Conservation (phyloP, 2,329 filamentous ascomycete species). For the Dactylellina parvicollis region DNA sequence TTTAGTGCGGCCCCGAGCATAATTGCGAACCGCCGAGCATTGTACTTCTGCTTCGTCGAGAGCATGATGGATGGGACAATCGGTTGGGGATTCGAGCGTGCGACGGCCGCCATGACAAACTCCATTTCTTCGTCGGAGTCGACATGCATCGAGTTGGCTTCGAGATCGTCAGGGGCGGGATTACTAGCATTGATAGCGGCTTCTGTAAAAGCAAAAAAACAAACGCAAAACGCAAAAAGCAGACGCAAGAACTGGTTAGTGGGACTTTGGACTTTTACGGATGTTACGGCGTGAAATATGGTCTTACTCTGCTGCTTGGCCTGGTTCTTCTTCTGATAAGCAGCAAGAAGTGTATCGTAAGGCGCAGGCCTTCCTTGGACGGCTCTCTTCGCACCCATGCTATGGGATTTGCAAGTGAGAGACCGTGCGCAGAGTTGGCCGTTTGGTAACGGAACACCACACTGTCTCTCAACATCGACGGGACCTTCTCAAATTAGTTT, state of each 20-base stretch:
- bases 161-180: slow-evolving; percentile 84
- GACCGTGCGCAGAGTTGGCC: slow-evolving; percentile 87
- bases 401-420: slow-evolving; percentile 91
- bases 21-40: slow-evolving; percentile 71
- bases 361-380: slow-evolving; percentile 87
- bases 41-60: slow-evolving; percentile 72
- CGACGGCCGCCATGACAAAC: slow-evolving; percentile 82
- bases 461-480: slow-evolving; percentile 93
- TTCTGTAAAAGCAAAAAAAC: slow-evolving; percentile 67
- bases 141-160: slow-evolving; percentile 79
- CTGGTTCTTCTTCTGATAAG: slow-evolving; percentile 97
- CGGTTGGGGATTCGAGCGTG: slow-evolving; percentile 80
- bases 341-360: slow-evolving; percentile 88
- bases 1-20: slow-evolving; percentile 75
- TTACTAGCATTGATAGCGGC: slow-evolving; percentile 94
- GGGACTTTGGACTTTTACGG: slow-evolving; percentile 13
- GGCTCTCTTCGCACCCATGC: slow-evolving; percentile 91
- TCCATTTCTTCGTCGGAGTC: slow-evolving; percentile 96
- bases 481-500: slow-evolving; percentile 66
- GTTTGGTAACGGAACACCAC: slow-evolving; percentile 85
- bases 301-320: slow-evolving; percentile 92
- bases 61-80: slow-evolving; percentile 74
- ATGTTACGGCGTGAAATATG: neutral
- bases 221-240: slow-evolving; percentile 53
- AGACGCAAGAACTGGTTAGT: slow-evolving; percentile 29